Conservation (phyloP, 352 stramenopile genomes). For the Nothophytophthora sp. region DNA sequence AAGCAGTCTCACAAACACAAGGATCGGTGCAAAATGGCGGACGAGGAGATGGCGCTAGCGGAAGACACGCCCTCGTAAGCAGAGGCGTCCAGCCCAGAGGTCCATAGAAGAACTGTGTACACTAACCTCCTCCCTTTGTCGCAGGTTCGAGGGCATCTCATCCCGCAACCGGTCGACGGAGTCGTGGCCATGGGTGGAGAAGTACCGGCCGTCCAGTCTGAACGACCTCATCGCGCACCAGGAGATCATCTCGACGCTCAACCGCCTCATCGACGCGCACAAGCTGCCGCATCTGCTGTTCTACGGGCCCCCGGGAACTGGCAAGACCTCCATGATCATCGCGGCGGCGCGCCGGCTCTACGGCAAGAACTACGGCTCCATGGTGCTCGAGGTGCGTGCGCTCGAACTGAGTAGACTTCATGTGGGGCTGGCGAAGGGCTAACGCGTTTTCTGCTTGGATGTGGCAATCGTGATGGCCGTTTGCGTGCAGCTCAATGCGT, state of each 20-base stretch:
- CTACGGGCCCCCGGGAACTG: slow-evolving; percentile 97
- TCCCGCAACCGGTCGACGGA: slow-evolving; percentile 80
- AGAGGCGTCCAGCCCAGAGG: neutral
- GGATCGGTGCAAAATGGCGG: slow-evolving; percentile 29
- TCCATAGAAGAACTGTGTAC: neutral
- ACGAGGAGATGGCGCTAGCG: slow-evolving; percentile 69
- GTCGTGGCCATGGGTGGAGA: slow-evolving; percentile 97
- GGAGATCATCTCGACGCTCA: slow-evolving; percentile 97
- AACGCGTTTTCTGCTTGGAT: neutral
- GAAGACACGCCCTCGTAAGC: slow-evolving; percentile 41
- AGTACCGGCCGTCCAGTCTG: slow-evolving; percentile 95
- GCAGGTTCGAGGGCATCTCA: slow-evolving; percentile 83
- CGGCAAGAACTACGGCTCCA: slow-evolving; percentile 93
- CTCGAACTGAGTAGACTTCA: neutral
- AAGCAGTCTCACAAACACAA: neutral
- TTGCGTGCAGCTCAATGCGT: slow-evolving; percentile 94
- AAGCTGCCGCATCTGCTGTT: slow-evolving; percentile 98
- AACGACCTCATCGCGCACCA: slow-evolving; percentile 97
- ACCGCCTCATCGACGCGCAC: slow-evolving; percentile 95
- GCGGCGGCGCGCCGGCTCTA: slow-evolving; percentile 96
- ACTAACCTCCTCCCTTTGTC: neutral
- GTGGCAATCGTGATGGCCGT: neutral
- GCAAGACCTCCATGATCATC: slow-evolving; percentile 98
- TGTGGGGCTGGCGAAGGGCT: neutral
- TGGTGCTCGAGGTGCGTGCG: slow-evolving; percentile 90